phyloP scores from a whole-genome alignment of 2,329 filamentous ascomycete species.

The Trichoderma sp. region DNA sequence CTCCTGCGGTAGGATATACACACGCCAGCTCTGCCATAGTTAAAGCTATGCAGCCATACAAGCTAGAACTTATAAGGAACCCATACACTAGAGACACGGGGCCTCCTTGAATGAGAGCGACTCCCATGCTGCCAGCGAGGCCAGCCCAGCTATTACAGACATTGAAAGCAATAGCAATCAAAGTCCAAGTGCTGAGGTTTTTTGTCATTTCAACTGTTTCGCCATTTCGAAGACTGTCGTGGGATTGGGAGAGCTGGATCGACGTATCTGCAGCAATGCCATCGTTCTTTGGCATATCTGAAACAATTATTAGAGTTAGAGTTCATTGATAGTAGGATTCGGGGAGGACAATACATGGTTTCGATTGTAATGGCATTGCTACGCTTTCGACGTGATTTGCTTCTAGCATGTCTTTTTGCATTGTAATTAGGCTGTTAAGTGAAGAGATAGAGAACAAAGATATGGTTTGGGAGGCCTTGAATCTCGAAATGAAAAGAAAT shows the following conservation, averaged over 20 bases:
- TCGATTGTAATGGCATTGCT: not conserved
- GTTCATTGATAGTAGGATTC: not conserved
- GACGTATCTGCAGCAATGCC: not conserved
- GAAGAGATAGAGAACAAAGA: not conserved
- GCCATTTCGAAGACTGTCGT: not conserved
- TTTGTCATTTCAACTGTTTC: not conserved
- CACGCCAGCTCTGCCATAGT: constrained; percentile 37
- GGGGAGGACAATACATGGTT: not conserved
- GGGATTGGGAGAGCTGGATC: not conserved
- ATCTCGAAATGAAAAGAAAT: not conserved
- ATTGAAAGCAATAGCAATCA: constrained; percentile 9
- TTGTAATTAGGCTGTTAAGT: not conserved
- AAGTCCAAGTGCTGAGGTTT: not conserved
- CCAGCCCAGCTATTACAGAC: constrained; percentile 29
- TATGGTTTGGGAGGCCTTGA: not conserved
- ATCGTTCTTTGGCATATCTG: not conserved
- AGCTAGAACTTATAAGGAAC: not conserved
- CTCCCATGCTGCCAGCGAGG: constrained; percentile 24
- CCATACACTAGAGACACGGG: constrained; percentile 28
- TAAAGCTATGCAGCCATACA: constrained; percentile 24
- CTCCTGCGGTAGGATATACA: constrained; percentile 38
- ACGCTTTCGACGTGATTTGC: not conserved
- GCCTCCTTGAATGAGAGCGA: constrained; percentile 22
- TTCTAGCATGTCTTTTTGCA: not conserved
- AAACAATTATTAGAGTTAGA: not conserved